phyloP scores from a whole-genome alignment of 2,329 filamentous ascomycete genomes.

The Zarea fungicola region DNA sequence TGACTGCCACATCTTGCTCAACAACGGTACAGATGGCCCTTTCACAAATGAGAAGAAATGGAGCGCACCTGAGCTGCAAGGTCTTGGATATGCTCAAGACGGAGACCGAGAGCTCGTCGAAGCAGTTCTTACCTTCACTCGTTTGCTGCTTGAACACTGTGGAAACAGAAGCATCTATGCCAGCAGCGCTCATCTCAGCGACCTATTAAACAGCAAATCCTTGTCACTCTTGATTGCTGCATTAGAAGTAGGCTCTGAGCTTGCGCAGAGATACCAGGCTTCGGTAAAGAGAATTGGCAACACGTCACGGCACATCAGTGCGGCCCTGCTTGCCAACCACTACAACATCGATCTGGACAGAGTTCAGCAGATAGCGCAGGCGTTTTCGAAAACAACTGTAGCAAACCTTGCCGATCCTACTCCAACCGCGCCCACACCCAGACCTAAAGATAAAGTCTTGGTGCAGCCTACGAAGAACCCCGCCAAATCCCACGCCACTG shows the following conservation, averaged over 20 bases:
- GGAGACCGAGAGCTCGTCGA: conserved; percentile 79
- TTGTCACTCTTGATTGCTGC: conserved; percentile 71
- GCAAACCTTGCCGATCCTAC: conserved; percentile 47
- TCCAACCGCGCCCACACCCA: conserved; percentile 45
- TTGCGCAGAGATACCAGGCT: conserved; percentile 89
- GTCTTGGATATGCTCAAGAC: conserved; percentile 63
- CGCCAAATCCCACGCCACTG: conserved; percentile 68
- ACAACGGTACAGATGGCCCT: conserved; percentile 47
- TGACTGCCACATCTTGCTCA: conserved; percentile 57
- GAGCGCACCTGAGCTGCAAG: conserved; percentile 41
- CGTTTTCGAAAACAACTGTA: conserved; percentile 70
- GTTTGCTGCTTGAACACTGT: conserved; percentile 85
- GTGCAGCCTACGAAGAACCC: conserved; percentile 37
- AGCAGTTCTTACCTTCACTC: conserved; percentile 76
- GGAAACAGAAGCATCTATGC: conserved; percentile 95
- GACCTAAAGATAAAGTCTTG: conserved; percentile 63
- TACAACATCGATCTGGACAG: conserved; percentile 76
- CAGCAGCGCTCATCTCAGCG: conserved; percentile 84
- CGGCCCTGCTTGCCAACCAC: conserved; percentile 74
- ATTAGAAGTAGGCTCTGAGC: conserved; percentile 73
- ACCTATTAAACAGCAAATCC: conserved; percentile 82
- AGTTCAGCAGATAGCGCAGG: conserved; percentile 75
- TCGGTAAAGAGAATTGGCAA: conserved; percentile 73
- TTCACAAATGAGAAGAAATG: conserved; percentile 45
- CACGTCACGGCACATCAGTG: conserved; percentile 61